Evolutionary conservation across 805 yeast genomes (phyloP).

Genomic region (Cyberlindnera xishuangbannaensis): DNA sequence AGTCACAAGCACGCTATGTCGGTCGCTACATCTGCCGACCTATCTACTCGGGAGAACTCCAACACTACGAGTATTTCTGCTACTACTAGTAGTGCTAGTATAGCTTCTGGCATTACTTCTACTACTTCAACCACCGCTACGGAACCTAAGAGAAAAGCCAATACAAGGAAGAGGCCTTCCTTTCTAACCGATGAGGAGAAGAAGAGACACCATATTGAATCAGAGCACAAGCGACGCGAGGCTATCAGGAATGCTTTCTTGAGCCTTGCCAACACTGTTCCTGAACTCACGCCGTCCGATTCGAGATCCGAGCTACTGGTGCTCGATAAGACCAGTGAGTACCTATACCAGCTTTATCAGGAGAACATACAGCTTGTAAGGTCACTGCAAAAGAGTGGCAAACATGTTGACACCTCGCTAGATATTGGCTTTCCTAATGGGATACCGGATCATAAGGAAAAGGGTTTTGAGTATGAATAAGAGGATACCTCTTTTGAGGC

Average conservation of each 20-base stretch:
- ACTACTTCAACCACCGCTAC: no score
- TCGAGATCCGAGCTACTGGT: constrained; percentile 77
- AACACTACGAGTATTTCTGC: no score
- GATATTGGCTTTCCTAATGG: constrained; percentile 10
- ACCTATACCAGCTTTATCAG: constrained; percentile 42
- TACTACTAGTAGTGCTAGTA: no score
- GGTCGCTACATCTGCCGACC: no score
- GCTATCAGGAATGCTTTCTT: constrained; percentile 82
- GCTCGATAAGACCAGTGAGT: constrained; percentile 56
- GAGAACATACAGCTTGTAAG: constrained; percentile 44
- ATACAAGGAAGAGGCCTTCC: constrained; percentile 13
- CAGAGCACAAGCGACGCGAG: constrained; percentile 83
- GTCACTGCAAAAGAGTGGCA: constrained; percentile 33
- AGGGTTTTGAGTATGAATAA: not conserved
- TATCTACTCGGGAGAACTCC: no score
- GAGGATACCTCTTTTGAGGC: no score
- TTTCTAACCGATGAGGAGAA: constrained; percentile 30
- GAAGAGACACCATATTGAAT: constrained; percentile 72
- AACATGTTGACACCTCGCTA: constrained; percentile 6
- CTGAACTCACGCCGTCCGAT: constrained; percentile 62
- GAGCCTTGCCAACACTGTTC: constrained; percentile 66
- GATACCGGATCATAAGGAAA: constrained; percentile 1
- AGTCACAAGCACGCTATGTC: no score
- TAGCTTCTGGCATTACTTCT: no score
- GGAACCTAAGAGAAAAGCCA: constrained; percentile 5